A percentile compares a stretch with the other conserved stretches of the same genome.
These are phyloP conservation scores for Rutstroemia sp. DNA, from an alignment of 2,329 filamentous ascomycete genomes.

Conservation along the genomic window DNA sequence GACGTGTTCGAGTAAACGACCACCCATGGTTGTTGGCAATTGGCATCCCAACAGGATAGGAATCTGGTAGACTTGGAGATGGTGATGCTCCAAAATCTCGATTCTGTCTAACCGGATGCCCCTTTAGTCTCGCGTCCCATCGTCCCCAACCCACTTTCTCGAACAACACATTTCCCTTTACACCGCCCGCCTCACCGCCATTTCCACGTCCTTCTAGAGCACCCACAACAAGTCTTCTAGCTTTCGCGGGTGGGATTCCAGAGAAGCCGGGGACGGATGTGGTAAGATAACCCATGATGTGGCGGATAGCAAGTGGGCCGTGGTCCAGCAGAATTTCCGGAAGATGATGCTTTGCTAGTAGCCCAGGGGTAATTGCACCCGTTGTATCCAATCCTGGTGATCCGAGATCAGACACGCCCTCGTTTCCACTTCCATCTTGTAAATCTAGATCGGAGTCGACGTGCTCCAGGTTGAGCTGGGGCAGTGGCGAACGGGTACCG, in stretches of 20 bases:
- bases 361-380: constrained; percentile 73
- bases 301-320: constrained; percentile 86
- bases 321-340: constrained; percentile 85
- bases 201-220: constrained; percentile 72
- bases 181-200: constrained; percentile 50
- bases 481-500: constrained; percentile 30
- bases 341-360: constrained; percentile 85
- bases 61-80: constrained; percentile 36
- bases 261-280: constrained; percentile 91
- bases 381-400: constrained; percentile 54
- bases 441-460: constrained; percentile 86
- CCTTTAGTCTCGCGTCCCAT: constrained; percentile 79
- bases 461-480: constrained; percentile 43
- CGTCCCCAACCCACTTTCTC: constrained; percentile 97
- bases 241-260: constrained; percentile 80
- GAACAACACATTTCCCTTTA: constrained; percentile 70
- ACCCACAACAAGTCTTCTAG: constrained; percentile 83
- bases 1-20: constrained; percentile 40
- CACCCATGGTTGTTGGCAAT: constrained; percentile 42
- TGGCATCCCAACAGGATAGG: constrained; percentile 46
- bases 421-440: constrained; percentile 43
- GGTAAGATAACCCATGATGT: constrained; percentile 91
- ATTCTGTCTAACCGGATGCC: constrained; percentile 45
- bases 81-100: constrained; percentile 33
- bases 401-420: constrained; percentile 19